Evolutionary conservation across 257 asterid genomes (phyloP), one percentile per base, ranked within the genome.

Genomic region (Striga asiatica): DNA sequence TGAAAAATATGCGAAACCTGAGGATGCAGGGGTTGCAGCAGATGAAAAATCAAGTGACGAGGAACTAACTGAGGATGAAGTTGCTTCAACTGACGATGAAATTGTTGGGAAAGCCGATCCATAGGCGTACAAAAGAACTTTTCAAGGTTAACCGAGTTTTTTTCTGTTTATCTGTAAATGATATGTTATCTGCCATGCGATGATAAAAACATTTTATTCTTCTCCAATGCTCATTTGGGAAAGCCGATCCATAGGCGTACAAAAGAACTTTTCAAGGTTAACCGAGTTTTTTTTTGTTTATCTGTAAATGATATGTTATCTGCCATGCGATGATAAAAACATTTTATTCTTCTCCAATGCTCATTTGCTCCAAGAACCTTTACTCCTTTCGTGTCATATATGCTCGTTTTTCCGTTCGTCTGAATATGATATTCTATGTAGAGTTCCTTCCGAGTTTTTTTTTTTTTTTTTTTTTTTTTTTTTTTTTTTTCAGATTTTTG

Each of bases 31-130:
- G 43, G 87, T 73, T 41, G 77, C 45, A 22, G 83, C 85, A 14
- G 89, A 84, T 12, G 89, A 72, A 43, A 72, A 77, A 62, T 74
- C 93, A 2, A 88, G 94, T 12, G 93, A 84, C 14, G 96, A 84
- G 55, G 96, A 84, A 64, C 60, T 78, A 61, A 79, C 71, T 34
- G 94, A 84, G 58, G 94, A 79, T 58, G 96, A 78, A 58, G 71
- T 73, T 66, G 24, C 21, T 14, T 88, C 89, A 17, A 81, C 81
- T 8, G 93, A 84, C 5, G 94, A 88, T 10, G 94, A 81, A 56
- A 66, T 84, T 66, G 93, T 79, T 35, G 89, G 96, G 13, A 81
- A 77, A 73, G 83, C 76, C 2, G 96, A 84, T 70, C 88, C 87
- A 11, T 86, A 71, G 14, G 46, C 14, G 20, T 12, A 38, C 13